Base-by-base conservation (phyloP, 768 basidiomycete species). In the Pilatotrama ljubarskyi region DNA sequence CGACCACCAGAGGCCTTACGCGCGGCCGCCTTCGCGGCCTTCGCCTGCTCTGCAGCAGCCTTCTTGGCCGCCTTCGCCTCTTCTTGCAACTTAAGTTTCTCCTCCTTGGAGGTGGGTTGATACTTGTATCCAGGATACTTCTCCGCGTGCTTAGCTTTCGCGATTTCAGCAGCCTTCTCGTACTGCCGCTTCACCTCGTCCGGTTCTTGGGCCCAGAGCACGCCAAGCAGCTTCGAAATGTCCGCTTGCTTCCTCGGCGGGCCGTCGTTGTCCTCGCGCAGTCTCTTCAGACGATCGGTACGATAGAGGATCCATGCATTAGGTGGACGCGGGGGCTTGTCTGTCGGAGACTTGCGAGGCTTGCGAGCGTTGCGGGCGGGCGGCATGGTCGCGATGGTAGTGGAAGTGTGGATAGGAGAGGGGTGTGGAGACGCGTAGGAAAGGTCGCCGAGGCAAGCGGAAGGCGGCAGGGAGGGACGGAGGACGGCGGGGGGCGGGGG, bases 61-160 rank as follows among this genome's bases (percentile, higher is more conserved):
- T 53, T 56, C 58, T 58, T 58, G 37, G 53, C 59, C 38, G 9
- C 44, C 55, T 63, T 61, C 24, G 25, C 47, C 59, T 55, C 51
- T 17, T 58, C 53, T 2, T 37, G 26, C 15, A 32, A 22, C 17
- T 32, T 47, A 0, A 56, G 59, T 47, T 68, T 68, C 20, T 66
- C 56, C 25, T 62, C 65, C 50, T 66, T 68, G 49, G 64, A 64
- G 54, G 52, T 56, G 9, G 71, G 71, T 10, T 64, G 47, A 54
- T 67, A 72, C 47, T 69, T 67, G 58, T 72, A 73, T 36, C 51
- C 58, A 1, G 72, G 72, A 44, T 70, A 70, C 54, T 24, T 32
- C 35, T 22, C n/a, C 22, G 42, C 22, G 59, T 73, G 72, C 58
- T 70, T 59, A 9, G 55, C 55, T 55, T 69, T 70, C 15, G 55